Base-by-base conservation (phyloP, 192 early-diverging fungal genomes). In the Diversispora eburnea region DNA sequence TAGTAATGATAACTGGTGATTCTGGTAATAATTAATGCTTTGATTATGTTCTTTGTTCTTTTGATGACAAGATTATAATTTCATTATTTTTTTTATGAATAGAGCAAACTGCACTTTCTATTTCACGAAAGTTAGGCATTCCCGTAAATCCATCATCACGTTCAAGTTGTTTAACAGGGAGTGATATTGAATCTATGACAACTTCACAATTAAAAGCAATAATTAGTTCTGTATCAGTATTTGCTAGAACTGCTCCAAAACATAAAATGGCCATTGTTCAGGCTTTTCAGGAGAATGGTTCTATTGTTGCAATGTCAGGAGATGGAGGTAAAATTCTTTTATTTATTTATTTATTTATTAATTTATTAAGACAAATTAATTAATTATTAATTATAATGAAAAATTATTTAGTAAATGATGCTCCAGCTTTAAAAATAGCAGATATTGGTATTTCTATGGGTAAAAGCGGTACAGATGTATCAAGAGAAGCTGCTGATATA, bases 1-100 rank as follows among this genome's bases (percentile, higher is more conserved):
- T 95, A 2, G 85, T 96, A n/a, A 98, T 99, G 96, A 95, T 99
- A 45, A 99, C 97, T 0, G 97, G 97, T 67, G 97, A 99, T 79
- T 92, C 94, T 25, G 81, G 81, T 82, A 77, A 72, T 75, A 39
- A 52, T 51, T 42, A 33, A 20, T 64, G 8, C 10, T 19, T 54
- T 39, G 22, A 39, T 19, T 4, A 20, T 54, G 20, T 19, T 41
- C 6, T 33, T 73, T 54, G 20, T 19, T 41, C 6, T 33, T 73
- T n/a, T 43, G 15, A 5, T 17, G 8, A 33, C 39, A 52, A 77
- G 83, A 87, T 76, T 52, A 17, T 52, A 17, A 3, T 12, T 52
- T 4, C 39, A 54, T 55, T 54, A n/a, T 19, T 25, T 56, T 41
- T 8, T 47, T 54, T 22, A 46, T 7, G 20, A 63, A 22, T 73